These are phyloP conservation scores for Picea sitchensis DNA, from an alignment of 75 land plant species.

Conservation along the genomic window DNA sequence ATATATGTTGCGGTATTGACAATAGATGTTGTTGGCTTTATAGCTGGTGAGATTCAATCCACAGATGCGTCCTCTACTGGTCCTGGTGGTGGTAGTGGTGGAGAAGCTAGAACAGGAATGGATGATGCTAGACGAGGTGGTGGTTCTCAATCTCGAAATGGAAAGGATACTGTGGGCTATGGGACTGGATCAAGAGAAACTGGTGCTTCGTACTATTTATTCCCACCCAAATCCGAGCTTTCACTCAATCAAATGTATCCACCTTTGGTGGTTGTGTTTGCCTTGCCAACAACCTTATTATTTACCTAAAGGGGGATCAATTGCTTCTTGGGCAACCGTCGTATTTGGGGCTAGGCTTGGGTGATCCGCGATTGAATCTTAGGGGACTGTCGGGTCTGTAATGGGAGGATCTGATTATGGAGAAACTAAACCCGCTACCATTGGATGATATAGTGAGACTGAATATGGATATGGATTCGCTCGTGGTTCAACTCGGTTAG, in stretches of 20 bases:
- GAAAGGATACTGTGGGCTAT: no score
- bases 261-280: not conserved
- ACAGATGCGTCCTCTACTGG: no score
- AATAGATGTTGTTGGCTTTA: no score
- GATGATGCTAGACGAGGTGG: no score
- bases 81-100: no score
- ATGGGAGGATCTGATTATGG: not conserved
- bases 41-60: no score
- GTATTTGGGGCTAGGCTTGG: not conserved
- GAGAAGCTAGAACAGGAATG: no score
- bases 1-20: no score
- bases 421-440: not conserved
- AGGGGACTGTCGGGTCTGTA: not conserved
- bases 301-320: not conserved
- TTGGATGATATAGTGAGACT: not conserved
- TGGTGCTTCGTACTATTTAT: no score
- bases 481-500: not conserved
- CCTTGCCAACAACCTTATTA: not conserved
- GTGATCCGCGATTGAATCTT: conserved; percentile 1
- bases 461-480: conserved; percentile 2
- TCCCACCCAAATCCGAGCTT: not conserved
- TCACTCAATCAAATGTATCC: not conserved
- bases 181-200: no score
- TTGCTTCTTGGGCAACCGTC: not conserved
- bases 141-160: no score